These are phyloP conservation scores for Solanum hybrid DNA, from an alignment of 305 asterid genomes.

Conservation along the genomic window DNA sequence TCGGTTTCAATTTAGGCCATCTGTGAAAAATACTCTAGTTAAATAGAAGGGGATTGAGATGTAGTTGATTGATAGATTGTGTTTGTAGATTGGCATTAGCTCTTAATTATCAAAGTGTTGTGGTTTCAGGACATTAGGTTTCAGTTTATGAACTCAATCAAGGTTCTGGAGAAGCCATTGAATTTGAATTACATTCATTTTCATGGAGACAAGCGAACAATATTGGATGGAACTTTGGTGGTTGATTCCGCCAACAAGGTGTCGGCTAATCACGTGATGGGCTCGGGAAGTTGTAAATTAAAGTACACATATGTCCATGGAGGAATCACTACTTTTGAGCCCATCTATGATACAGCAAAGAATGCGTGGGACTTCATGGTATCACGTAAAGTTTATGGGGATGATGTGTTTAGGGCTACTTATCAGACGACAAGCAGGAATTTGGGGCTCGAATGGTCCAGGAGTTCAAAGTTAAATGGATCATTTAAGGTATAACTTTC, in stretches of 20 bases:
- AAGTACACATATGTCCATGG: constrained; percentile 73
- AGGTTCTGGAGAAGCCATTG: constrained; percentile 64
- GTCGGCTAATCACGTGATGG: constrained; percentile 70
- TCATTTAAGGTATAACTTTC: constrained; percentile 59
- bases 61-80: neutral
- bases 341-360: constrained; percentile 62
- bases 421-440: constrained; percentile 68
- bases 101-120: neutral
- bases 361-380: constrained; percentile 78
- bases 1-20: neutral
- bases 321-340: constrained; percentile 67
- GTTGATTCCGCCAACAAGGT: constrained; percentile 75
- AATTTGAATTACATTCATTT: constrained; percentile 68
- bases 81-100: neutral
- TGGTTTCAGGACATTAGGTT: constrained; percentile 65
- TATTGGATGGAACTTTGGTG: constrained; percentile 62
- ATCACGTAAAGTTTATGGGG: constrained; percentile 51
- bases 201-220: constrained; percentile 53
- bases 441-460: constrained; percentile 81
- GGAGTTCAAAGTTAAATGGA: constrained; percentile 55
- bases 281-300: constrained; percentile 50
- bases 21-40: neutral
- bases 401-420: constrained; percentile 59
- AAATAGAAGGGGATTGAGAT: neutral
- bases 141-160: constrained; percentile 65